Percentiles rank a stretch among this genome's conserved stretches.
phyloP scores from a whole-genome alignment of 768 basidiomycete genomes.

The Exsudoporus frostii region DNA sequence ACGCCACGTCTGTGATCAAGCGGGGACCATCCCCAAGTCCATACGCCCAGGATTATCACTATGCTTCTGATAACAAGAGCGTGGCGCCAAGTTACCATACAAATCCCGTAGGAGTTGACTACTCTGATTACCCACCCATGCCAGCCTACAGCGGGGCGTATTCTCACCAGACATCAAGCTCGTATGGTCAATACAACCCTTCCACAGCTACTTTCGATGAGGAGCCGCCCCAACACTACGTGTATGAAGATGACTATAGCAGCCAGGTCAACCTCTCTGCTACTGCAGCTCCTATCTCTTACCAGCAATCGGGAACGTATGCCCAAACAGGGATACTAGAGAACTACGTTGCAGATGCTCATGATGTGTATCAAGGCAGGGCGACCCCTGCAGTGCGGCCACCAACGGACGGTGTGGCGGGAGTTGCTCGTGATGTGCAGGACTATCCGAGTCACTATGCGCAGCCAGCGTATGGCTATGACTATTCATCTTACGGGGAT shows the following conservation, averaged over 20 bases:
- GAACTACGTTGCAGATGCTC: slow-evolving; percentile 42
- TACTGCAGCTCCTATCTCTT: slow-evolving; percentile 57
- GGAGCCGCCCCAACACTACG: slow-evolving; percentile 46
- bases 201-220: slow-evolving; percentile 55
- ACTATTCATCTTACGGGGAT: slow-evolving; percentile 29
- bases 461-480: slow-evolving; percentile 24
- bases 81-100: slow-evolving; percentile 35
- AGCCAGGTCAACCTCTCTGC: slow-evolving; percentile 58
- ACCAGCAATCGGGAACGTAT: slow-evolving; percentile 32
- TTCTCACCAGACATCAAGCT: slow-evolving; percentile 50
- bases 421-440: slow-evolving; percentile 40
- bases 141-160: slow-evolving; percentile 69
- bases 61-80: slow-evolving; percentile 48
- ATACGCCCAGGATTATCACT: slow-evolving; percentile 55
- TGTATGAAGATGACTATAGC: slow-evolving; percentile 68
- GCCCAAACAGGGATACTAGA: slow-evolving; percentile 17
- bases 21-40: slow-evolving; percentile 54
- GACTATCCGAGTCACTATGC: slow-evolving; percentile 33
- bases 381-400: slow-evolving; percentile 35
- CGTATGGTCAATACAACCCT: slow-evolving; percentile 54
- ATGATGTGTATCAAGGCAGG: slow-evolving; percentile 55
- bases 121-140: slow-evolving; percentile 63
- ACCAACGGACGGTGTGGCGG: slow-evolving; percentile 30
- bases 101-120: slow-evolving; percentile 41
- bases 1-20: slow-evolving; percentile 53